Evolutionary conservation across 331 rosid species (phyloP).

Genomic region (Rhamnella rubrinervis): DNA sequence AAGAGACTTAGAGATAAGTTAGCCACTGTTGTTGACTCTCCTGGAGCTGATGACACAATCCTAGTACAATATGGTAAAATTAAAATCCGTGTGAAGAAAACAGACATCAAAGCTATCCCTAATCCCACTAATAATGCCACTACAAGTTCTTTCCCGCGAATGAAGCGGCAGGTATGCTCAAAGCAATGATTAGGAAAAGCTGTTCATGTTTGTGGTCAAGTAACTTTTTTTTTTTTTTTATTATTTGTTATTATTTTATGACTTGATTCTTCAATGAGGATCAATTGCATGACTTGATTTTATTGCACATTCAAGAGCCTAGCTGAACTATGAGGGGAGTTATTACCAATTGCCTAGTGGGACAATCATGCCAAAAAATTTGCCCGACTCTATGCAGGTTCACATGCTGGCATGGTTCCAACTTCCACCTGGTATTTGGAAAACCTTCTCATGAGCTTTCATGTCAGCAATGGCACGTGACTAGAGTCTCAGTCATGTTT

Average conservation of each 20-base stretch:
- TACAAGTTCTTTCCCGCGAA: conserved; percentile 37
- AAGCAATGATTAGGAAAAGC: conserved; percentile 4
- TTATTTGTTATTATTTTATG: conserved; percentile 4
- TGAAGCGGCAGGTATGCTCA: conserved; percentile 58
- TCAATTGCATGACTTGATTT: background rate
- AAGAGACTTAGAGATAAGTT: conserved; percentile 68
- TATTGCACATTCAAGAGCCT: conserved; percentile 15
- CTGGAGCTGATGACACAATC: conserved; percentile 59
- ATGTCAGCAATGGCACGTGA: no score
- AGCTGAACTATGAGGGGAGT: conserved; percentile 18
- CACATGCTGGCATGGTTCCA: background rate
- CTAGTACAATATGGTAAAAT: conserved; percentile 84
- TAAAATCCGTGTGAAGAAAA: conserved; percentile 82
- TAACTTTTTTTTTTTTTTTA: conserved; percentile 6
- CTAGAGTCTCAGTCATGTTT: background rate
- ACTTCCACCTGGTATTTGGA: background rate
- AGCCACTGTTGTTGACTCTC: conserved; percentile 72
- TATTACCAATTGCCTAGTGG: no score
- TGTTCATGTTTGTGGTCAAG: background rate
- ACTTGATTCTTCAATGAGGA: background rate
- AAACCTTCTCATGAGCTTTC: background rate
- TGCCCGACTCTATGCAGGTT: background rate
- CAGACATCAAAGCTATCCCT: conserved; percentile 51
- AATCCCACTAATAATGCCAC: conserved; percentile 36
- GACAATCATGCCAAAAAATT: no score